phyloP scores from a whole-genome alignment of 1,284 basidiomycete species.

The Fereydounia khargensis region DNA sequence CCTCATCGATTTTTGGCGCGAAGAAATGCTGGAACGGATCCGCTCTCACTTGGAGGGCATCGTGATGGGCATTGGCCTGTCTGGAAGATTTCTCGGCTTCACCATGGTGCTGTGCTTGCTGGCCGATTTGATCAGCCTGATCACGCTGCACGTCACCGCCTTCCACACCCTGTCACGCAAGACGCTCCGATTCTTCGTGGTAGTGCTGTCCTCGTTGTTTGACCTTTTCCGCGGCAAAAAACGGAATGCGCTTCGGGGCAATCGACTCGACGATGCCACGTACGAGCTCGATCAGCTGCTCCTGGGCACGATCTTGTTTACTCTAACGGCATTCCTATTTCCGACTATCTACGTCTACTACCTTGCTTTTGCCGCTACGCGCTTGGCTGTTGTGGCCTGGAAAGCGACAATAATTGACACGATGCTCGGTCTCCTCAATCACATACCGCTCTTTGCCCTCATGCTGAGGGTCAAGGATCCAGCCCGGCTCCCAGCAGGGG shows the following conservation, averaged over 20 bases:
- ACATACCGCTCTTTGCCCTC: conserved; percentile 84
- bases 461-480: conserved; percentile 84
- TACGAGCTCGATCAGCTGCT: conserved; percentile 92
- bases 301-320: conserved; percentile 92
- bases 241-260: conserved; percentile 64
- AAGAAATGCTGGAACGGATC: conserved; percentile 6
- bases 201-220: conserved; percentile 72
- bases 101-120: conserved; percentile 70
- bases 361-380: conserved; percentile 72
- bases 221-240: conserved; percentile 84
- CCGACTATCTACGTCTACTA: conserved; percentile 89
- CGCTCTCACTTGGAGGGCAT: conserved; percentile 6
- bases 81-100: conserved; percentile 66
- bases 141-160: conserved; percentile 72
- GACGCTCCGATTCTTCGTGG: conserved; percentile 69
- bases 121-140: conserved; percentile 68
- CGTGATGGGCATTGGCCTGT: conserved; percentile 63
- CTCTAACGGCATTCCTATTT: conserved; percentile 81
- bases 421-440: conserved; percentile 69
- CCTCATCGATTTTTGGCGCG: conserved; percentile 15
- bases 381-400: conserved; percentile 43
- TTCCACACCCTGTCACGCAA: conserved; percentile 69
- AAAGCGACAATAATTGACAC: conserved; percentile 18
- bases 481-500: conserved; percentile 66
- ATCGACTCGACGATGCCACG: conserved; percentile 79